Evolutionary conservation across 208 protist species (phyloP), one percentile per base, ranked within the genome.

Genomic region (Leishmania arabica): DNA sequence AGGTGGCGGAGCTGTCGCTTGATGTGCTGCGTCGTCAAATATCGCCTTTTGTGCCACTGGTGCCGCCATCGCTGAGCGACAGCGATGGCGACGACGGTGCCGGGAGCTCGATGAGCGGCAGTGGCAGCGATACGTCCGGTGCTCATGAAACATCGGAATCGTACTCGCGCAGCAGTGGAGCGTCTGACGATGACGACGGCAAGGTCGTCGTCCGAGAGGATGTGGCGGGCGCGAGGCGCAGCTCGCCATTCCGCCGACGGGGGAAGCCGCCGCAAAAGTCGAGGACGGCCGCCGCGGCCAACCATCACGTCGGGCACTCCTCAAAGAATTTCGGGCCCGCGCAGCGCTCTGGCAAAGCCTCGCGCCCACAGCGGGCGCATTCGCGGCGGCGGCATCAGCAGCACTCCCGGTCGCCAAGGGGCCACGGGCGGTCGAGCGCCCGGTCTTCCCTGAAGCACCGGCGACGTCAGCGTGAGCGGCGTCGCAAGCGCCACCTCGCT

Each of bases 1-100:
- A 85, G 64, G 82, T 85, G 47, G 82, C 82, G 27, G 77, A 82
- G 73, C 53, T 85, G n/a, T 79, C 82, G 1, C 64, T 85, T 51
- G 66, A 82, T 53, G 82, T 85, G 65, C 82, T 85, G 47, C 69
- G 72, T 13, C 82, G 82, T 47, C 78, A 79, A 9, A 70, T 85
- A 19, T 45, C 60, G 0, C 72, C 72, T 8, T 85, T 79, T 62
- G 19, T 85, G 27, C 78, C 77, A 42, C 77, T 73, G 45, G 11
- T 42, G 53, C 60, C 45, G 42, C 82, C 82, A 62, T 34, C 27
- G 53, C n/a, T 77, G 3, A 83, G 69, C 42, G 34, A 9, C 72
- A 64, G 40, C 24, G 49, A 73, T n/a, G 54, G 45, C 70, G 19
- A 3, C 42, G 37, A 58, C 40, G 27, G 58, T 21, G 58, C 24